Percentiles rank a stretch among this genome's conserved stretches.
phyloP scores from a whole-genome alignment of 257 asterid species.

The Rubia yunnanensis region DNA sequence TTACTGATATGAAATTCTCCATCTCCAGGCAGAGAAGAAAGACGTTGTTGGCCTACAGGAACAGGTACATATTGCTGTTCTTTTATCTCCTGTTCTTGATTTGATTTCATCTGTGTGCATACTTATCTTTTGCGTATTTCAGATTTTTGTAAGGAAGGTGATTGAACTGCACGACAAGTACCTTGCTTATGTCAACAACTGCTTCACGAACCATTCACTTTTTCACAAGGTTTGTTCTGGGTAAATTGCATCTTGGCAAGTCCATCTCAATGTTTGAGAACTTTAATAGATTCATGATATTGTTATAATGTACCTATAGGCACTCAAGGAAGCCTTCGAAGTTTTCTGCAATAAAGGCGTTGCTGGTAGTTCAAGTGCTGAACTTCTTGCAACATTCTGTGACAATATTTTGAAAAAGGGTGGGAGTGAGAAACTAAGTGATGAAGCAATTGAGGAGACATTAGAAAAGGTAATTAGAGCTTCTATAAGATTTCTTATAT shows the following conservation, averaged over 20 bases:
- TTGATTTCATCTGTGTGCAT: slow-evolving; percentile 14
- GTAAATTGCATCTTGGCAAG: neutral
- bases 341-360: slow-evolving; percentile 96
- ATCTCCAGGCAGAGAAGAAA: slow-evolving; percentile 75
- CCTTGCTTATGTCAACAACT: slow-evolving; percentile 81
- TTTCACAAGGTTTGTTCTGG: slow-evolving; percentile 82
- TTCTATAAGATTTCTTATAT: neutral
- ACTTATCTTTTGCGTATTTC: slow-evolving; percentile 19
- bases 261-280: neutral
- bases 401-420: slow-evolving; percentile 98
- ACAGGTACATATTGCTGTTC: slow-evolving; percentile 40
- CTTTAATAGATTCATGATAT: neutral
- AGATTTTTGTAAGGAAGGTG: slow-evolving; percentile 91
- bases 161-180: slow-evolving; percentile 94
- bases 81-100: slow-evolving; percentile 2
- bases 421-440: slow-evolving; percentile 95
- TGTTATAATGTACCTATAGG: slow-evolving; percentile 32
- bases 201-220: slow-evolving; percentile 87
- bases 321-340: slow-evolving; percentile 98
- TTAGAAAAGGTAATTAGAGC: slow-evolving; percentile 60
- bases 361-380: slow-evolving; percentile 98
- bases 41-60: slow-evolving; percentile 89
- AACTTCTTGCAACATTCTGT: slow-evolving; percentile 94
- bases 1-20: slow-evolving; percentile 12
- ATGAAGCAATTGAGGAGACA: slow-evolving; percentile 97